Conservation (phyloP, 148 eudicot species). For the Vaccinium vitisidaea region DNA sequence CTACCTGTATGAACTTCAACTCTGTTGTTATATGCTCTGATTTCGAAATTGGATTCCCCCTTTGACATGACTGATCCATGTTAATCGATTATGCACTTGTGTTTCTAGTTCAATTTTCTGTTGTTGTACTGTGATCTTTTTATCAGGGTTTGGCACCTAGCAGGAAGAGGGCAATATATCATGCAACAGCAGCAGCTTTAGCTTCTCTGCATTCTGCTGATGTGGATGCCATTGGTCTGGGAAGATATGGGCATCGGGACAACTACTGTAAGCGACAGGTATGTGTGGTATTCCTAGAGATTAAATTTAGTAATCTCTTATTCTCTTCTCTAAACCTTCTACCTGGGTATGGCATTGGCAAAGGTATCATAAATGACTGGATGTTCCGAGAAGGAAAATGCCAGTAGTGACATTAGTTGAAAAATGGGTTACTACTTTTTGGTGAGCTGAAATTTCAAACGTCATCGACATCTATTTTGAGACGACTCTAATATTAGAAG, state of each 20-base stretch:
- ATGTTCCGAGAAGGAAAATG: background rate
- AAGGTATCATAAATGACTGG: background rate
- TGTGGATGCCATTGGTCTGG: conserved; percentile 78
- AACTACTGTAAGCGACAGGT: conserved; percentile 95
- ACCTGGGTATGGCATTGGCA: background rate
- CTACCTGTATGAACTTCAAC: conserved; percentile 57
- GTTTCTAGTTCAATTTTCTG: background rate
- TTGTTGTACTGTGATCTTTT: conserved; percentile 7
- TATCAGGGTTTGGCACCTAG: conserved; percentile 63
- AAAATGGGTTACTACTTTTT: background rate
- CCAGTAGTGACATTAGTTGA: background rate
- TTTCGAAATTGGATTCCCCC: background rate
- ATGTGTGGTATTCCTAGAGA: background rate
- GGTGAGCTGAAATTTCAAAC: background rate
- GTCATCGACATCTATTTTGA: background rate
- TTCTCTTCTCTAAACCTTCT: background rate
- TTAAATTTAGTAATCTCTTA: background rate
- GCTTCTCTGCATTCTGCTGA: conserved; percentile 80
- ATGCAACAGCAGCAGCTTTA: conserved; percentile 68
- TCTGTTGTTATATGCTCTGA: background rate
- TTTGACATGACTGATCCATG: background rate
- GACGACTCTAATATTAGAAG: background rate
- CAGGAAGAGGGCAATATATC: conserved; percentile 58
- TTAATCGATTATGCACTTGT: background rate
- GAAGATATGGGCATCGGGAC: conserved; percentile 67